These are phyloP conservation scores for Platanthera zijinensis DNA, from an alignment of 106 monocot species.

Conservation along the genomic window DNA sequence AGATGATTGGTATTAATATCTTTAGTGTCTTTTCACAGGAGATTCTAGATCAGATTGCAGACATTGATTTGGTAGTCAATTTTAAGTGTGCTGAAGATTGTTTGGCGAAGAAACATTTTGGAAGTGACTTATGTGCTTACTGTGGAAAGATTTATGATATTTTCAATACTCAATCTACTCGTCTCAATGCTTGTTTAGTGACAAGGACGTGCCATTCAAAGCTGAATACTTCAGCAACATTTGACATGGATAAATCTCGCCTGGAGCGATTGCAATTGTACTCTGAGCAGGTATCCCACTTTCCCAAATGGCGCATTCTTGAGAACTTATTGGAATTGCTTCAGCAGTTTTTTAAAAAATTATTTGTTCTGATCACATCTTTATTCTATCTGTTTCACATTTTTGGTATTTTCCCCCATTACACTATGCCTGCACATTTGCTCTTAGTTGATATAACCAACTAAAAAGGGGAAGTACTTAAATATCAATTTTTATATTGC, in stretches of 20 bases:
- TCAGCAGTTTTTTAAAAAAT: too few species aligned
- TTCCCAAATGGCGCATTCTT: background rate
- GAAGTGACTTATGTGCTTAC: slow-evolving; percentile 41
- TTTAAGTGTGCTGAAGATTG: slow-evolving; percentile 65
- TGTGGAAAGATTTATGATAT: slow-evolving; percentile 52
- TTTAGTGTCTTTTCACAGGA: slow-evolving; percentile 37
- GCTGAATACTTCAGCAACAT: slow-evolving; percentile 25
- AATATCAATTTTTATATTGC: too few species aligned
- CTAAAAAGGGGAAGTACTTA: too few species aligned
- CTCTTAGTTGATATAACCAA: too few species aligned
- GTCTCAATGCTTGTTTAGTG: slow-evolving; percentile 41
- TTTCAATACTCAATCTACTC: slow-evolving; percentile 32
- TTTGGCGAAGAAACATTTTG: slow-evolving; percentile 52
- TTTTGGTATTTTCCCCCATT: too few species aligned
- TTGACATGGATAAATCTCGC: slow-evolving; percentile 24
- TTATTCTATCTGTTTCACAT: too few species aligned
- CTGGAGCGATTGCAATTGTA: slow-evolving; percentile 46
- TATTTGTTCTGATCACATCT: too few species aligned
- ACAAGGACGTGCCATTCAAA: slow-evolving; percentile 25
- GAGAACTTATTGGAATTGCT: too few species aligned
- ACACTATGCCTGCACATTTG: too few species aligned
- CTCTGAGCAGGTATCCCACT: slow-evolving; percentile 45
- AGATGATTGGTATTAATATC: background rate
- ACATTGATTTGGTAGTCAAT: slow-evolving; percentile 90
- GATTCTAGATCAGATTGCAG: slow-evolving; percentile 80